Evolutionary conservation across 1,139 yeast species (phyloP).

Genomic region (Candida dubliniensis): DNA sequence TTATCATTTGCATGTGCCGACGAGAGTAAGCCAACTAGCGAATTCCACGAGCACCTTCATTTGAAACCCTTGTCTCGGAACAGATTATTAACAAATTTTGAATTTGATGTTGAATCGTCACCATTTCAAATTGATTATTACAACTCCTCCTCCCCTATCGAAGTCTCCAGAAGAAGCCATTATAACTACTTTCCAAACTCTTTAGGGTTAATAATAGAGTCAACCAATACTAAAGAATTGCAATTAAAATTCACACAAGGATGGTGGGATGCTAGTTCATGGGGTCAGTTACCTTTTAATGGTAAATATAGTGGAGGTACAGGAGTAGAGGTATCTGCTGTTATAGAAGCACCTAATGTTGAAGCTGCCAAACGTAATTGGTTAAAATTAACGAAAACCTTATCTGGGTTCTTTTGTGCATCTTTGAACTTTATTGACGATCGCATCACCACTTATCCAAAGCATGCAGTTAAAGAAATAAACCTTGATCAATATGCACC

Average conservation of each 20-base stretch:
- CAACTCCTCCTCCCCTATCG: slow-evolving; percentile 11
- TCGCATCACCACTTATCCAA: slow-evolving; percentile 75
- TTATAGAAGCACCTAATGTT: slow-evolving; percentile 62
- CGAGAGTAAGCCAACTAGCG: not conserved
- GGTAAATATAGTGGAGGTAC: slow-evolving; percentile 86
- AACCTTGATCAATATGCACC: slow-evolving; percentile 15
- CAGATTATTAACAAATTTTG: slow-evolving; percentile 64
- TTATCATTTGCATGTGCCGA: not conserved
- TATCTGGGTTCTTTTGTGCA: slow-evolving; percentile 94
- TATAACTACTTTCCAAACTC: slow-evolving; percentile 79
- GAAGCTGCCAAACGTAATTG: slow-evolving; percentile 64
- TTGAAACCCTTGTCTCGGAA: slow-evolving; percentile 73
- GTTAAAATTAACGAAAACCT: slow-evolving; percentile 68
- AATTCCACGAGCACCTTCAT: slow-evolving; percentile 57
- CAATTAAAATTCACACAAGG: slow-evolving; percentile 91
- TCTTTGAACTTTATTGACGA: slow-evolving; percentile 86
- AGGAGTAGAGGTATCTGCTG: slow-evolving; percentile 93
- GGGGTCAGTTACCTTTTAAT: slow-evolving; percentile 79
- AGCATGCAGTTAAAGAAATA: slow-evolving; percentile 19
- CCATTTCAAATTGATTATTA: slow-evolving; percentile 33
- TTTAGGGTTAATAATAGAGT: slow-evolving; percentile 72
- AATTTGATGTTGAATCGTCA: slow-evolving; percentile 60
- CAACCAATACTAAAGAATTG: slow-evolving; percentile 68
- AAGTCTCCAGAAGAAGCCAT: slow-evolving; percentile 35
- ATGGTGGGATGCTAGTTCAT: slow-evolving; percentile 87